Evolutionary conservation across 331 rosid genomes (phyloP), one percentile per base, ranked within the genome.

Genomic region (Arachis monticola): DNA sequence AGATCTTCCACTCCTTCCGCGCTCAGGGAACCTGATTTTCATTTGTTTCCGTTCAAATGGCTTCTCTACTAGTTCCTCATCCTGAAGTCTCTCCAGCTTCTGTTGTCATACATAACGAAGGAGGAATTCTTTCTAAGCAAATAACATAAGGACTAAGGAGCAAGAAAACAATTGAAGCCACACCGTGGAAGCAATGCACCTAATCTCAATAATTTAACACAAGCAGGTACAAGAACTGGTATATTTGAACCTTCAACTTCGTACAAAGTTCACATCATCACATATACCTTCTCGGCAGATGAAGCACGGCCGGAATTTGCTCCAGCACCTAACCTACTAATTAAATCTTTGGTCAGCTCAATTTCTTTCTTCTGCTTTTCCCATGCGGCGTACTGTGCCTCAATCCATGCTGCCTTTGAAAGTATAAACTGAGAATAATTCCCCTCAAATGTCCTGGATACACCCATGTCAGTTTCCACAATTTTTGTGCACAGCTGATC

Each of bases 291-390:
- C 82, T 83, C 99, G 51, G 99, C 99, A 55, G 99, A 35, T 59
- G 99, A 92, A 64, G 99, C 99, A 78, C 99, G 92, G 9, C 99
- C 97, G 2, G 99, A 92, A 85, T 90, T 94, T 60, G 89, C 97
- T 67, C 99, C 99, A 62, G 99, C 99, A 9, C 99, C 93, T 85
- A 94, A 80, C 81, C 99, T 86, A 57, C 46, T 85, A 57, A 94
- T 92, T 51, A 94, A 87, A 74, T 90, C 99, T 85, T 75, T 90
- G 6, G 96, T 91, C 0, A 88, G 95, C 41, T 88, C 99, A 76
- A 94, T 94, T 83, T 94, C 97, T 82, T 92, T 94, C 86, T 94
- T 97, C 89, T 94, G 97, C 89, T 94, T 94, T 87, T 90, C 99
- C 99, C 97, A 94, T 56, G 99, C 97, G 75, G 97, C 91, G 82